These are phyloP conservation scores for Echium plantagineum DNA, from an alignment of 257 asterid species.

Conservation along the genomic window DNA sequence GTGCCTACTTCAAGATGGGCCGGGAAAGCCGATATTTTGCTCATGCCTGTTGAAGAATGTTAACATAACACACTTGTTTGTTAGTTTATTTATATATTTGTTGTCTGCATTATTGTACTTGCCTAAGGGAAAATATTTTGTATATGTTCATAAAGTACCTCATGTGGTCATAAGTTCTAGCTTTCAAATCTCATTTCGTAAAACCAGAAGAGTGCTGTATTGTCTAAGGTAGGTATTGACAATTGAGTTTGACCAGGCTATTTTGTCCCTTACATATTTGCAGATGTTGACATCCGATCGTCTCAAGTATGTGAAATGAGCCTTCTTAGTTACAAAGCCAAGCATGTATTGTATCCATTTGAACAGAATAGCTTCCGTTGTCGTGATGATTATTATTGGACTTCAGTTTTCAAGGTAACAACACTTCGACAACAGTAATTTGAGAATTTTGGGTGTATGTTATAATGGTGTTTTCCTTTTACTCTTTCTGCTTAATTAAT, in stretches of 20 bases:
- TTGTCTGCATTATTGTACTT: too few relatives aligned
- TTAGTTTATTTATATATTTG: too few relatives aligned
- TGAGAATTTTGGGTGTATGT: not conserved
- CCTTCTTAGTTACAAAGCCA: conserved; percentile 73
- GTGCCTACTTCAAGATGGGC: too few relatives aligned
- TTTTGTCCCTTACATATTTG: conserved; percentile 13
- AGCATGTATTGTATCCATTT: conserved; percentile 65
- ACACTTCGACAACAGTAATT: conserved; percentile 5
- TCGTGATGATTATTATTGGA: conserved; percentile 94
- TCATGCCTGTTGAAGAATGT: too few relatives aligned
- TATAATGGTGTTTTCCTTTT: not conserved
- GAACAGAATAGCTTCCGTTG: conserved; percentile 78
- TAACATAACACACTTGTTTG: too few relatives aligned
- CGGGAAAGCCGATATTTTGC: too few relatives aligned
- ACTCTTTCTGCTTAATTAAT: not conserved
- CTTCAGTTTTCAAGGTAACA: conserved; percentile 86
- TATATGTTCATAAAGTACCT: not conserved
- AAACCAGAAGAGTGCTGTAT: not conserved
- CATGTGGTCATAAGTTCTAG: too few relatives aligned
- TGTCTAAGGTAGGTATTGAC: not conserved
- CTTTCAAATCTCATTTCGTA: not conserved
- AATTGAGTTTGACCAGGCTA: conserved; percentile 1
- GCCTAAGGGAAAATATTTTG: too few relatives aligned
- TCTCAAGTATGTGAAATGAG: conserved; percentile 97
- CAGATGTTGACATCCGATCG: conserved; percentile 94